Percentiles rank a stretch among this genome's conserved stretches.
Conservation (phyloP, 1,284 basidiomycete genomes). For the Moesziomyces sp. region DNA sequence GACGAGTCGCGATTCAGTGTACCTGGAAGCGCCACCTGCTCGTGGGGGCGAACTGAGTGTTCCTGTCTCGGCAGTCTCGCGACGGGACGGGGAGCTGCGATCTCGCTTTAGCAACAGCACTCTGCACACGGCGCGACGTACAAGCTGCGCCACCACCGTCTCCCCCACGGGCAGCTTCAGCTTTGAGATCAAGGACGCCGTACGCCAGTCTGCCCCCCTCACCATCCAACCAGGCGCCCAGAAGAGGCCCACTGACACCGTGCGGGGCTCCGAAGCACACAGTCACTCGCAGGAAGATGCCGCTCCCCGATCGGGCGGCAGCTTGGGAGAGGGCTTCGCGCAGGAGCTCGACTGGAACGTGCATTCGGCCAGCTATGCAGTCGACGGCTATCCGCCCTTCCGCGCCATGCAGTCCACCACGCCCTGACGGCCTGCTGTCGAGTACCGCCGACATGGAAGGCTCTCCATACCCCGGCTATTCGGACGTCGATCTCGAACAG, state of each 20-base stretch:
- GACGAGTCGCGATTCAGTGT: not conserved
- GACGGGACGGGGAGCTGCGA: constrained; percentile 2
- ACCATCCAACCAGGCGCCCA: not conserved
- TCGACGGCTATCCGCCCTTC: not conserved
- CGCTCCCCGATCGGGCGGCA: not conserved
- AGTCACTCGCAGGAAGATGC: not conserved
- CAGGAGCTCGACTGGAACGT: constrained; percentile 30
- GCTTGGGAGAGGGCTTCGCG: constrained; percentile 8
- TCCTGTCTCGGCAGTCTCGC: not conserved
- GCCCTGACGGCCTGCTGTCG: not conserved
- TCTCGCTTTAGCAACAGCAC: constrained; percentile 30
- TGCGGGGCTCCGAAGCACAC: too few species aligned
- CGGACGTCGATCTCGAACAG: not conserved
- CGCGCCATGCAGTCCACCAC: not conserved
- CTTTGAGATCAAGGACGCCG: constrained; percentile 40
- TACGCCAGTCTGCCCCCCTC: constrained; percentile 7
- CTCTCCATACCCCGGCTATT: too few species aligned
- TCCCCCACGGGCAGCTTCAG: constrained; percentile 33
- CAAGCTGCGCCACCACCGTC: constrained; percentile 4
- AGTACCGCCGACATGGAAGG: not conserved
- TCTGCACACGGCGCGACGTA: not conserved
- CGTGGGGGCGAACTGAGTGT: not conserved
- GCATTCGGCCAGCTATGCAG: not conserved
- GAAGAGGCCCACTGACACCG: not conserved
- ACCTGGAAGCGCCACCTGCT: not conserved